Conservation (phyloP, 2,329 filamentous ascomycete species). For the Sclerotinia subarctica region DNA sequence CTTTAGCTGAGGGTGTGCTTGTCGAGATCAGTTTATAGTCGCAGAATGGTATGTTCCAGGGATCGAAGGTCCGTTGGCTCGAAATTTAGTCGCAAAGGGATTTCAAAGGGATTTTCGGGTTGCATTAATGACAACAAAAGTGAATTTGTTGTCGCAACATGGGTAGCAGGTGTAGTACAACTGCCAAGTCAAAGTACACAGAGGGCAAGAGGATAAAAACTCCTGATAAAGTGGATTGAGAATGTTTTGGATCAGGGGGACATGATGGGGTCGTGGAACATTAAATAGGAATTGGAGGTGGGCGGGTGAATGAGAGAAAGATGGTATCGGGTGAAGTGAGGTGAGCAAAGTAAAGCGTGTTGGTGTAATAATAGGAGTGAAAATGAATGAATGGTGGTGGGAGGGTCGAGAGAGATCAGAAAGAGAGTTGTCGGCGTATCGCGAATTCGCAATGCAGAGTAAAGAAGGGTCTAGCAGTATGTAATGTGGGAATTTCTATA, state of each 20-base stretch:
- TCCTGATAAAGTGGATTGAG: conserved; percentile 14
- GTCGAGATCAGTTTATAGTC: background rate
- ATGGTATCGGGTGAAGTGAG: background rate
- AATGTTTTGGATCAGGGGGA: conserved; percentile 16
- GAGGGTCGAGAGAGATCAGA: background rate
- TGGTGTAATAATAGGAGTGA: background rate
- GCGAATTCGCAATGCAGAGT: background rate
- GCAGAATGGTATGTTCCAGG: background rate
- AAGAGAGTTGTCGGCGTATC: background rate
- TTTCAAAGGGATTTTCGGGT: background rate
- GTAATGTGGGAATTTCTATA: background rate
- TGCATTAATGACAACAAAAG: conserved; percentile 16
- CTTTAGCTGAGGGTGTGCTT: background rate
- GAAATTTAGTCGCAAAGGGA: background rate
- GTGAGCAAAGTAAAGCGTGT: background rate
- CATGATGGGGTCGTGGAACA: conserved; percentile 11
- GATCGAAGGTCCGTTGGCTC: background rate
- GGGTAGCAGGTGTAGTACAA: conserved; percentile 8
- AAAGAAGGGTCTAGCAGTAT: background rate
- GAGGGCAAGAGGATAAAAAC: background rate
- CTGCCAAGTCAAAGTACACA: background rate
- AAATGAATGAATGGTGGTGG: conserved; percentile 3
- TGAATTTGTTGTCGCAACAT: conserved; percentile 21
- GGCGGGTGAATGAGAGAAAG: background rate
- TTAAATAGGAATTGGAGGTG: background rate